These are phyloP conservation scores for Lipomyces anomalus DNA, from an alignment of 805 yeast genomes.

Conservation along the genomic window DNA sequence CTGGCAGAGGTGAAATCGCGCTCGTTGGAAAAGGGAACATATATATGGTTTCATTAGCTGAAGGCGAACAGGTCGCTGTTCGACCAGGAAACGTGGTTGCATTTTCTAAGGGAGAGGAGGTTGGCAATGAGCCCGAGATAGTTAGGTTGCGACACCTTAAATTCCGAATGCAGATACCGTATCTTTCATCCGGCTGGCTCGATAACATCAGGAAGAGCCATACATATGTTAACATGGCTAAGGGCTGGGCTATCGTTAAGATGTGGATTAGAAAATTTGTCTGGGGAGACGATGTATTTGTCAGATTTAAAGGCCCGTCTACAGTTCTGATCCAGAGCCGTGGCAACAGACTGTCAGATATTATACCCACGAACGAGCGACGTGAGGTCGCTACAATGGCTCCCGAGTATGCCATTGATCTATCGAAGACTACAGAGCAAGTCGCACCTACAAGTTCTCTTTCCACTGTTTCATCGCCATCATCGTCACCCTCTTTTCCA, in stretches of 20 bases:
- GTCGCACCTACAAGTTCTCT: constrained; percentile 9
- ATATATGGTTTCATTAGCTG: constrained; percentile 35
- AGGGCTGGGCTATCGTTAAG: too few species aligned
- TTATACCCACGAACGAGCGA: constrained; percentile 27
- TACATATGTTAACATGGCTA: too few species aligned
- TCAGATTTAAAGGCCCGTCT: constrained; percentile 29
- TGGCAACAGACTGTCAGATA: constrained; percentile 24
- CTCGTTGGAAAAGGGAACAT: constrained; percentile 40
- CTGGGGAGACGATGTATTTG: constrained; percentile 29
- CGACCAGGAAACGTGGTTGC: constrained; percentile 42
- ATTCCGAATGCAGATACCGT: constrained; percentile 21
- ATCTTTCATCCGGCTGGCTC: too few species aligned
- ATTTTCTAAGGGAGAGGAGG: constrained; percentile 32
- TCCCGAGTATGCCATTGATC: too few species aligned
- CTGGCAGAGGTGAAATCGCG: constrained; percentile 45
- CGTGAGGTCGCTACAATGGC: constrained; percentile 18
- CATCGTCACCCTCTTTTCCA: constrained; percentile 1
- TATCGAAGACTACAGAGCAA: too few species aligned
- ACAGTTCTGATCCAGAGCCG: constrained; percentile 31
- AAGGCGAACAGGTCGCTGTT: constrained; percentile 39
- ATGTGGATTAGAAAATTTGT: constrained; percentile 20
- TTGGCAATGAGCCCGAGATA: too few species aligned
- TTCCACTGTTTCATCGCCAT: constrained; percentile 9
- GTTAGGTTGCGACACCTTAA: constrained; percentile 21
- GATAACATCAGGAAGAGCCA: constrained; percentile 2